These are phyloP conservation scores for Asterionellopsis glacialis DNA, from an alignment of 108 stramenopile species.

Conservation along the genomic window DNA sequence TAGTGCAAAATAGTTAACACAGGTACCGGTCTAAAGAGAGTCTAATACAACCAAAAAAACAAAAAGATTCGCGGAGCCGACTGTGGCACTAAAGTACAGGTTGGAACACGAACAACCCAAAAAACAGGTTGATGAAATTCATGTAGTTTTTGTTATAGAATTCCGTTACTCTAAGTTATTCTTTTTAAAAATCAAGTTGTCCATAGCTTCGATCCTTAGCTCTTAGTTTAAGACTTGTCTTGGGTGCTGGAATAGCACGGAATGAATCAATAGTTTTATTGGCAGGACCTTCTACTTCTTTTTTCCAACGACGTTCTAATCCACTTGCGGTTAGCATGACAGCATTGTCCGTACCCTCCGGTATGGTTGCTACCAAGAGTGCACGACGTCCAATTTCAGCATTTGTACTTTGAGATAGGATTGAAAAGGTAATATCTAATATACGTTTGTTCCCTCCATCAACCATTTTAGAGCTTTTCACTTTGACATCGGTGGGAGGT, in stretches of 20 bases:
- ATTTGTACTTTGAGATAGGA: slow-evolving; percentile 64
- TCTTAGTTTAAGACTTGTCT: slow-evolving; percentile 52
- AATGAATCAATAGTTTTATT: slow-evolving; percentile 49
- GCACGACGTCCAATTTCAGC: slow-evolving; percentile 76
- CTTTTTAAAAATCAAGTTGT: background rate
- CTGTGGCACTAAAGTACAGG: too few relatives aligned
- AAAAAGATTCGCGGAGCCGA: too few relatives aligned
- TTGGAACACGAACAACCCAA: too few relatives aligned
- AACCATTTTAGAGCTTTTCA: slow-evolving; percentile 39
- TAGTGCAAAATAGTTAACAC: too few relatives aligned
- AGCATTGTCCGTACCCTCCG: slow-evolving; percentile 59
- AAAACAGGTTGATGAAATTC: too few relatives aligned
- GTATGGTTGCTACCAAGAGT: slow-evolving; percentile 63
- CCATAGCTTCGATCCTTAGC: slow-evolving; percentile 37
- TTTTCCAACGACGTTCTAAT: slow-evolving; percentile 59
- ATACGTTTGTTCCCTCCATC: slow-evolving; percentile 22
- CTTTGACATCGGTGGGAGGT: slow-evolving; percentile 75
- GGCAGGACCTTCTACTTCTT: slow-evolving; percentile 42
- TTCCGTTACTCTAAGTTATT: too few relatives aligned
- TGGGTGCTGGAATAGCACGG: slow-evolving; percentile 56
- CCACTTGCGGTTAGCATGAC: slow-evolving; percentile 74
- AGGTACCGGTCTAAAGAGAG: too few relatives aligned
- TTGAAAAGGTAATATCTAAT: slow-evolving; percentile 67
- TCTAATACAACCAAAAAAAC: too few relatives aligned
- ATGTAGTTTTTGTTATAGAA: too few relatives aligned